These are phyloP conservation scores for Galeopsis tetrahit DNA, from an alignment of 257 asterid species.

Conservation along the genomic window DNA sequence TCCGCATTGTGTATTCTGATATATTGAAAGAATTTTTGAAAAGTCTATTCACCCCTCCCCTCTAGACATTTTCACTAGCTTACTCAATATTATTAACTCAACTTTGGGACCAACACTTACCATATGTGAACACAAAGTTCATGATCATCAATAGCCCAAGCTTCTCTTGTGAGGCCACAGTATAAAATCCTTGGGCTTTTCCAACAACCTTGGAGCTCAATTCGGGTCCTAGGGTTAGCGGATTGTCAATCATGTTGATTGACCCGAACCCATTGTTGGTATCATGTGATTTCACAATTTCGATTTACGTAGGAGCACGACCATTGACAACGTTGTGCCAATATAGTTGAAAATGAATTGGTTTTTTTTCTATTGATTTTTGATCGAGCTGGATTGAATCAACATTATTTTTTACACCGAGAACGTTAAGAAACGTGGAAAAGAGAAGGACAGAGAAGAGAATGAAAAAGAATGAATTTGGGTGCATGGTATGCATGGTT, in stretches of 20 bases:
- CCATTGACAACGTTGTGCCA: slow-evolving; percentile 57
- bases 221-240: slow-evolving; percentile 51
- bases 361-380: slow-evolving; percentile 36
- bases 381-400: slow-evolving; percentile 30
- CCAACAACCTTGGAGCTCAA: slow-evolving; percentile 51
- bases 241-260: slow-evolving; percentile 59
- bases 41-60: no score
- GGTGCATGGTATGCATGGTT: slow-evolving; percentile 40
- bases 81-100: no score
- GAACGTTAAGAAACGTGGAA: neutral
- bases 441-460: slow-evolving; percentile 22
- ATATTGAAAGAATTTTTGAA: no score
- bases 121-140: slow-evolving; percentile 50
- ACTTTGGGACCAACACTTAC: no score
- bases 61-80: no score
- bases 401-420: slow-evolving; percentile 22
- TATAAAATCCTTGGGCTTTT: slow-evolving; percentile 65
- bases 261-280: slow-evolving; percentile 36
- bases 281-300: slow-evolving; percentile 32
- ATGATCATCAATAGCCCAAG: slow-evolving; percentile 48
- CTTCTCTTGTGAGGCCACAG: slow-evolving; percentile 46
- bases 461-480: slow-evolving; percentile 25
- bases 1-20: no score
- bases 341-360: slow-evolving; percentile 43
- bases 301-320: slow-evolving; percentile 39